phyloP scores from a whole-genome alignment of 1,284 basidiomycete genomes.

The Ceratobasidium sp. region DNA sequence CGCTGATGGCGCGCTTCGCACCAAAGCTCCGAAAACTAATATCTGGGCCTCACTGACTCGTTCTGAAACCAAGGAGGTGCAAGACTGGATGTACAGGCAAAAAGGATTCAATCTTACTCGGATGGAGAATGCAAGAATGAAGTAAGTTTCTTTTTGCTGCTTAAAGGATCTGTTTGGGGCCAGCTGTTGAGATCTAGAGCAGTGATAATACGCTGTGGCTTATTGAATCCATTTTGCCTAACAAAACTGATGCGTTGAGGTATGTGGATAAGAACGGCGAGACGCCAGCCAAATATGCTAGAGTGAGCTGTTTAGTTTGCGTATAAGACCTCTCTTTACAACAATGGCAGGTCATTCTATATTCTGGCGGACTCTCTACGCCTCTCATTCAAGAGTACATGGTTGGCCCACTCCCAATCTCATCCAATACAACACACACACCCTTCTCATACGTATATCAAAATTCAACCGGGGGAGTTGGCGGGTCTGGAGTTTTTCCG shows the following conservation, averaged over 20 bases:
- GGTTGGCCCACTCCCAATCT: slow-evolving; percentile 66
- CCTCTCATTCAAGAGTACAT: slow-evolving; percentile 65
- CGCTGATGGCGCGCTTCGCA: slow-evolving; percentile 15
- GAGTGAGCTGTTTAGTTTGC: neutral
- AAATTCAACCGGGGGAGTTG: slow-evolving; percentile 53
- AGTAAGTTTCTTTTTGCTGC: slow-evolving; percentile 1
- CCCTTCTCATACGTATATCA: slow-evolving; percentile 42
- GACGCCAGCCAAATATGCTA: slow-evolving; percentile 30
- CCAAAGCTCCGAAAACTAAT: slow-evolving; percentile 34
- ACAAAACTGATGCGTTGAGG: slow-evolving; percentile 62
- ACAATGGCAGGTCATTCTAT: slow-evolving; percentile 63
- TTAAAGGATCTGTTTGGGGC: neutral
- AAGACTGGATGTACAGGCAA: slow-evolving; percentile 37
- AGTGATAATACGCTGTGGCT: slow-evolving; percentile 63
- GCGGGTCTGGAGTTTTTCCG: slow-evolving; percentile 62
- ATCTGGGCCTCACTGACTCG: slow-evolving; percentile 36
- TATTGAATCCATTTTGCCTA: slow-evolving; percentile 63
- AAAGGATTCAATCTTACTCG: slow-evolving; percentile 40
- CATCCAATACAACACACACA: slow-evolving; percentile 51
- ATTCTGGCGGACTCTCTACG: slow-evolving; percentile 59
- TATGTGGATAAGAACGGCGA: slow-evolving; percentile 58
- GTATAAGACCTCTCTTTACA: slow-evolving; percentile 51
- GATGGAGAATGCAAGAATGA: slow-evolving; percentile 33
- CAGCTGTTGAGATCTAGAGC: neutral
- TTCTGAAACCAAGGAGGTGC: slow-evolving; percentile 4